Conservation (phyloP, 805 yeast species). For the Monosporozyma aerobia region DNA sequence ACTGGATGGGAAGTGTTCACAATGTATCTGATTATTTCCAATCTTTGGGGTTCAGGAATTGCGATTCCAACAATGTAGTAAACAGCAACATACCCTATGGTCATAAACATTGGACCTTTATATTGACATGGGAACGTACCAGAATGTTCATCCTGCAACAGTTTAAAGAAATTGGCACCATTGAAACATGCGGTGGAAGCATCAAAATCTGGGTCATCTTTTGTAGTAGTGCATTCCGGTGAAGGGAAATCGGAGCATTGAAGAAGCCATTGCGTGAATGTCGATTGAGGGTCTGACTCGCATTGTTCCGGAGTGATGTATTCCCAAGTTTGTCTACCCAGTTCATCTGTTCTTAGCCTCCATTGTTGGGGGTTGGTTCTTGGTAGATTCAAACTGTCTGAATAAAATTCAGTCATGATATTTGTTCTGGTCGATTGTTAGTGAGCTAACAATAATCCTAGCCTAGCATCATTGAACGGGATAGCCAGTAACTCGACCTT, state of each 20-base stretch:
- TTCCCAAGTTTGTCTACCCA: constrained; percentile 81
- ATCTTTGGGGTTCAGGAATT: constrained; percentile 54
- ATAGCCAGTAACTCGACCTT: background rate
- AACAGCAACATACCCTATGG: constrained; percentile 76
- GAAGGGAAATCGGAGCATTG: constrained; percentile 33
- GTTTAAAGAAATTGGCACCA: constrained; percentile 61
- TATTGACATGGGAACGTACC: constrained; percentile 90
- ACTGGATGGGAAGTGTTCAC: constrained; percentile 94
- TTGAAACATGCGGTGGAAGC: constrained; percentile 58
- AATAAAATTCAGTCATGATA: constrained; percentile 32
- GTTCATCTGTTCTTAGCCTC: constrained; percentile 60
- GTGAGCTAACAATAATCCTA: background rate
- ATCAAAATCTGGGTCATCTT: constrained; percentile 21
- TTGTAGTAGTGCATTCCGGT: constrained; percentile 28
- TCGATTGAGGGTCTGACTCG: constrained; percentile 40
- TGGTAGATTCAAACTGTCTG: constrained; percentile 62
- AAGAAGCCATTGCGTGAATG: constrained; percentile 48
- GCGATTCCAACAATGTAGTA: constrained; percentile 58
- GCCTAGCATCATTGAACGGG: background rate
- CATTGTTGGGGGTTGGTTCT: constrained; percentile 63
- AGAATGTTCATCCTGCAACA: constrained; percentile 63
- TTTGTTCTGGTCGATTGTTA: background rate
- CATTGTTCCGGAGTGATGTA: constrained; percentile 38
- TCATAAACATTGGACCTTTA: constrained; percentile 97
- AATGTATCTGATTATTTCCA: constrained; percentile 73